Evolutionary conservation across 2,329 filamentous ascomycete genomes (phyloP).

Genomic region (Talaromyces sp.): DNA sequence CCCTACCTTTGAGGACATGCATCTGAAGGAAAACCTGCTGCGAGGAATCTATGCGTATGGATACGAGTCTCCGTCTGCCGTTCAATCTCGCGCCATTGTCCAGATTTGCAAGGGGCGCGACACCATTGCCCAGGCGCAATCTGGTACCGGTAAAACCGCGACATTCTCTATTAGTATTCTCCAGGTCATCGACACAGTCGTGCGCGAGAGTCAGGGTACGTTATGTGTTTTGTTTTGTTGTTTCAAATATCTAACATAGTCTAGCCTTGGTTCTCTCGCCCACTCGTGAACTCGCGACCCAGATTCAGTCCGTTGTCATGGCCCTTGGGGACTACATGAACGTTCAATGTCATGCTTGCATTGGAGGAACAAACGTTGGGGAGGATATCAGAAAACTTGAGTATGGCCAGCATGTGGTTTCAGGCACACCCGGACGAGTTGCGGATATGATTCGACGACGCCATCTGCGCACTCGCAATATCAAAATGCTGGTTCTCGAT

Average conservation of each 20-base stretch:
- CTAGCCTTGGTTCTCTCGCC: constrained; percentile 85
- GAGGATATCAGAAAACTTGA: constrained; percentile 97
- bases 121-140: constrained; percentile 96
- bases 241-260: background rate
- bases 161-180: constrained; percentile 96
- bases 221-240: background rate
- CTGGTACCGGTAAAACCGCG: constrained; percentile 92
- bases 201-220: constrained; percentile 75
- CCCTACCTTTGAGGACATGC: constrained; percentile 92
- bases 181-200: constrained; percentile 88
- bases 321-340: constrained; percentile 99
- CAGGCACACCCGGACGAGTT: constrained; percentile 93
- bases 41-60: constrained; percentile 98
- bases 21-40: constrained; percentile 92
- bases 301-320: constrained; percentile 98
- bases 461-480: constrained; percentile 65
- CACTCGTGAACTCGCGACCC: constrained; percentile 91
- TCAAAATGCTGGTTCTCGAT: constrained; percentile 73
- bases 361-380: constrained; percentile 94
- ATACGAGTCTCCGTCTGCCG: constrained; percentile 95
- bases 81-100: constrained; percentile 96
- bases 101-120: constrained; percentile 99
- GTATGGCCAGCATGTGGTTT: constrained; percentile 96
- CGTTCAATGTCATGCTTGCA: constrained; percentile 97
- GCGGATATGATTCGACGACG: constrained; percentile 75